These are phyloP conservation scores for Herpotrichia juniperi DNA, from an alignment of 2,329 filamentous ascomycete genomes.

Conservation along the genomic window DNA sequence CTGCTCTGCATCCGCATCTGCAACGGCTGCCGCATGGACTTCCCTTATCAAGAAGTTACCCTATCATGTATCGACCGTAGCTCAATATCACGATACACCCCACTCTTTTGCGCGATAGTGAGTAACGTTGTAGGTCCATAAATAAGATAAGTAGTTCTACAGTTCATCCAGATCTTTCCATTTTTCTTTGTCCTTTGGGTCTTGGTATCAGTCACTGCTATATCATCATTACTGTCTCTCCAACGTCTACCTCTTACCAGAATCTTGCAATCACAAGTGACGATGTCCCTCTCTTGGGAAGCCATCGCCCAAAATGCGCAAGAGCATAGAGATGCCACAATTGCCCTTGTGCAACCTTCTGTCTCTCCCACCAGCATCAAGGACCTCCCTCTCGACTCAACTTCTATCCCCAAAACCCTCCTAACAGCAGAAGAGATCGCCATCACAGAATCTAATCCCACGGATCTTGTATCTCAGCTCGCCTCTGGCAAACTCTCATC, in stretches of 20 bases:
- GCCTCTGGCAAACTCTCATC: conserved; percentile 52
- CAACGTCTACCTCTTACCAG: too few species aligned
- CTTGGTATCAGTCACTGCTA: too few species aligned
- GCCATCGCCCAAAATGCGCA: conserved; percentile 49
- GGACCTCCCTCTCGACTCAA: conserved; percentile 53
- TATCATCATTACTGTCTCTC: too few species aligned
- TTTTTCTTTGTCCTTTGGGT: not conserved
- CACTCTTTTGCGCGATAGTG: not conserved
- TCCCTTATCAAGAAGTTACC: not conserved
- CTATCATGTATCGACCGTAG: not conserved
- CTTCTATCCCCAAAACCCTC: conserved; percentile 52
- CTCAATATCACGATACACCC: not conserved
- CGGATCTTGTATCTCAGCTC: conserved; percentile 50
- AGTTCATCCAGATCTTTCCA: not conserved
- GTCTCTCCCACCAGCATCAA: conserved; percentile 46
- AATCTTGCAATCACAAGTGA: conserved; percentile 6
- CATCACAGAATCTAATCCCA: conserved; percentile 58
- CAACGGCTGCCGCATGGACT: not conserved
- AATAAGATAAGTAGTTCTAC: too few species aligned
- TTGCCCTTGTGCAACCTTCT: conserved; percentile 49
- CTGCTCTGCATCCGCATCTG: not conserved
- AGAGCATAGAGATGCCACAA: conserved; percentile 53
- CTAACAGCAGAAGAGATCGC: conserved; percentile 55
- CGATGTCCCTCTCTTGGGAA: conserved; percentile 2
- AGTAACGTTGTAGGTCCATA: not conserved